Base-by-base conservation (phyloP, 805 yeast genomes). In the Wickerhamomyces alni region DNA sequence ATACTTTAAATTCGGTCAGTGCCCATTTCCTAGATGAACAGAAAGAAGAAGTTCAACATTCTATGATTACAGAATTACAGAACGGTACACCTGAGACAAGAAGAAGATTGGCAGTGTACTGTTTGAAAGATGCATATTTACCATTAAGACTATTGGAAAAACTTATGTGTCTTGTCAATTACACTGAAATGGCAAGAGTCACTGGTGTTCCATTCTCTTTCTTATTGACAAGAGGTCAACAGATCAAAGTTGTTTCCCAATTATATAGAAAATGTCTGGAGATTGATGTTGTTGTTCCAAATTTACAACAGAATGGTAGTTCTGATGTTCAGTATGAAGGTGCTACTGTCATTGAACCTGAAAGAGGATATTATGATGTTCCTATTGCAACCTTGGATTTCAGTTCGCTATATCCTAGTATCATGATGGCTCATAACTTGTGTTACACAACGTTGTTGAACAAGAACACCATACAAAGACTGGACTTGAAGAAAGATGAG, bases 161-260 rank as follows among this genome's bases (percentile, higher is more conserved):
- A 54, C 72, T 93, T 39, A 94, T 93, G 99, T 88, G 97, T 52
- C 69, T 93, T 44, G 95, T 94, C 44, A 93, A 93, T 56, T 93
- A 93, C 63, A 91, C 97, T 1, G 99, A 93, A 64, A 93, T 93
- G 99, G 97, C 99, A 2, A 82, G 99, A 67, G 99, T 93, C 21
- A 93, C 99, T 0, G 99, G 99, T 48, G 98, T 93, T 10, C 99
- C 99, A 0, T 87, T 93, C 54, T 83, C 96, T 1, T 91, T 80
- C 56, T 70, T 93, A 45, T 66, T 93, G 33, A 61, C 94, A 13
- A 75, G 99, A 57, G 99, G 99, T 30, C 99, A 93, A 66, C 99
- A 94, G 63, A 91, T 93, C 61, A 93, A 93, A 61, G 99, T 93
- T 55, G 80, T 93, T 36, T 89, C 98, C 0, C 99, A 93, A 65